Conservation (phyloP, 805 yeast genomes). For the Jamesozyma rosinii region DNA sequence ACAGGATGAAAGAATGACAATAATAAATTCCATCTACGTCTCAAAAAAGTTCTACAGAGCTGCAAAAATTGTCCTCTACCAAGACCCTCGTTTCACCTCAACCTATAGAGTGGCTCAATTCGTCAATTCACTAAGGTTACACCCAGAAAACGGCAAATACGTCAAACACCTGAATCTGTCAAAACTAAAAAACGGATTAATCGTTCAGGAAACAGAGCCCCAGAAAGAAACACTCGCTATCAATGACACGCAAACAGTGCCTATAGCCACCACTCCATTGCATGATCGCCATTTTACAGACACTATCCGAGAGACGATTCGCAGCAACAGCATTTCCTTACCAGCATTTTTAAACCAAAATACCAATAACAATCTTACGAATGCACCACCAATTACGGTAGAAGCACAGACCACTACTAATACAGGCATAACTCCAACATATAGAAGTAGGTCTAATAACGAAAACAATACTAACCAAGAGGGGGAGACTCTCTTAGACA, state of each 20-base stretch:
- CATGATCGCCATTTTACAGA: not conserved
- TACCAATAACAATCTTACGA: not conserved
- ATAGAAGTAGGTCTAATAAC: not conserved
- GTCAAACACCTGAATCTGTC: constrained; percentile 57
- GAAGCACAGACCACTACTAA: not conserved
- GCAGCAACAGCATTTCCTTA: not conserved
- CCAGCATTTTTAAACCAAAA: not conserved
- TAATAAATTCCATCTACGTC: constrained; percentile 42
- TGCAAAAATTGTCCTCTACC: constrained; percentile 48
- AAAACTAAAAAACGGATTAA: constrained; percentile 33
- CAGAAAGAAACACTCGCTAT: constrained; percentile 3
- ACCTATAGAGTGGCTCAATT: constrained; percentile 77
- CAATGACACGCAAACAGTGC: not conserved
- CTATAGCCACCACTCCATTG: not conserved
- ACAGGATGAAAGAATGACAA: constrained; percentile 28
- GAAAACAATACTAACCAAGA: not conserved
- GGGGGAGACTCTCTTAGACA: constrained; percentile 10
- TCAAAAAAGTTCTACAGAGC: constrained; percentile 41
- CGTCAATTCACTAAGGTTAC: constrained; percentile 53
- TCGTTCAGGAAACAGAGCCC: constrained; percentile 15
- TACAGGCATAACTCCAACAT: no score
- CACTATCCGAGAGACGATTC: not conserved
- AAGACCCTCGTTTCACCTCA: constrained; percentile 47
- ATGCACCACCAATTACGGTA: not conserved
- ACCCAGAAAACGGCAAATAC: constrained; percentile 44